Base-by-base conservation (phyloP, 495 filamentous ascomycete genomes). In the Penicillium bialowiezense region DNA sequence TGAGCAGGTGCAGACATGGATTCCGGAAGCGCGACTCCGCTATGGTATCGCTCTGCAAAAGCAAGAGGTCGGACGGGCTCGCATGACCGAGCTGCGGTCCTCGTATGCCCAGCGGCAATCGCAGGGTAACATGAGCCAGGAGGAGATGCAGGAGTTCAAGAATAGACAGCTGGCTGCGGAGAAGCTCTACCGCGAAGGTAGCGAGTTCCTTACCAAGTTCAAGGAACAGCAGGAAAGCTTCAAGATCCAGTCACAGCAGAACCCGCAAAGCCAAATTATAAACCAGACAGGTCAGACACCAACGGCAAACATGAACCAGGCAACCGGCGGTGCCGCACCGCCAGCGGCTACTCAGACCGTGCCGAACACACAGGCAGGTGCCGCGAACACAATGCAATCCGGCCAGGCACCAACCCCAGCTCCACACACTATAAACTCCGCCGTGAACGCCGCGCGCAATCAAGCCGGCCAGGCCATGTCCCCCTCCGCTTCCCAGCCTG, bases 31-130 rank as follows among this genome's bases (percentile, higher is more conserved):
- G n/a, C 76, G 70, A 43, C 58, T 71, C 18, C 69, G 74, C 50
- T 80, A 79, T 58, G 78, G 76, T 13, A 70, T 74, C 44, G 69
- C 73, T 5, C 62, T 81, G 17, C 75, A 80, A 56, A 80, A 73
- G 48, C 72, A 76, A 40, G 78, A 82, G 43, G 66, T 71, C 13
- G 70, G 71, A n/a, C 59, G 68, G 26, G 65, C 67, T 7, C 64
- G 70, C 3, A 60, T 68, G 29, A 47, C 63, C 9, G 68, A 73
- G 7, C 45, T 75, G 19, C 72, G 71, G 19, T 56, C 65, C 46
- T 67, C 72, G 42, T 68, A 67, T 37, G 35, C 47, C 7, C 62
- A 67, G 42, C 72, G 70, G 5, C 71, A 75, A 55, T 51, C 35
- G 18, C 53, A 56, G 36, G 71, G 59, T 44, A 70, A 62, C 44